A percentile compares a stretch with the other conserved stretches of the same genome.
Evolutionary conservation across 139 green algal species (phyloP).

Genomic region (Chlamydomonas sp.): DNA sequence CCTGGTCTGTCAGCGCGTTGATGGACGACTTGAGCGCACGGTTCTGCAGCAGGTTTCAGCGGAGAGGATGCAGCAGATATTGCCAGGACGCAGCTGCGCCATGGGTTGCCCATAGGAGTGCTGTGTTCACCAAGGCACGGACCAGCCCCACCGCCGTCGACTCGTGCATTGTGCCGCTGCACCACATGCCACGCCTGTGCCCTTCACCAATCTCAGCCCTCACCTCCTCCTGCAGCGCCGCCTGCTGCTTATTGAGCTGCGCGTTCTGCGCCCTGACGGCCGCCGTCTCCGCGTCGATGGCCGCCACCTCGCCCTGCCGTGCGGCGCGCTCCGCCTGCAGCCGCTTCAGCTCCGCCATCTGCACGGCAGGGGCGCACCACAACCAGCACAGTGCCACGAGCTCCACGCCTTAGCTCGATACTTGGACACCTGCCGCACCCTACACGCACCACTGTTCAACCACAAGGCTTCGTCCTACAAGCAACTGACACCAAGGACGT

Average conservation of each 20-base stretch:
- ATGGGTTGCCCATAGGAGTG: neutral
- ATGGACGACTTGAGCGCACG: slow-evolving; percentile 65
- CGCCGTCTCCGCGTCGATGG: slow-evolving; percentile 65
- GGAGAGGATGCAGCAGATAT: neutral
- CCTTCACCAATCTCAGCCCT: neutral
- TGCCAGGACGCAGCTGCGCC: too few species aligned
- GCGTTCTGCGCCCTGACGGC: slow-evolving; percentile 68
- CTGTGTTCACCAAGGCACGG: too few species aligned
- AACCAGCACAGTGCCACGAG: too few species aligned
- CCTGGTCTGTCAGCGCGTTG: slow-evolving; percentile 68
- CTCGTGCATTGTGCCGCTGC: too few species aligned
- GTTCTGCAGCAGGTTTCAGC: slow-evolving; percentile 25
- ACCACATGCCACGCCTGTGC: neutral
- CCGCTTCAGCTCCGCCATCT: slow-evolving; percentile 66
- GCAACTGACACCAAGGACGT: too few species aligned
- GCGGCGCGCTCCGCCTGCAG: slow-evolving; percentile 57
- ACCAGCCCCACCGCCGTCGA: too few species aligned
- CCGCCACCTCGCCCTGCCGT: slow-evolving; percentile 57
- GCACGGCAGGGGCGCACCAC: neutral
- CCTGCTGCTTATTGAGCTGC: slow-evolving; percentile 80
- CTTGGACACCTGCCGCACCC: too few species aligned
- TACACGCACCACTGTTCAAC: too few species aligned
- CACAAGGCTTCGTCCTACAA: too few species aligned
- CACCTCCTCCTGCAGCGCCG: slow-evolving; percentile 69
- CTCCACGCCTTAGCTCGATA: too few species aligned